Conservation (phyloP, 1,139 yeast genomes). For the Insectozyma bohioensis region DNA sequence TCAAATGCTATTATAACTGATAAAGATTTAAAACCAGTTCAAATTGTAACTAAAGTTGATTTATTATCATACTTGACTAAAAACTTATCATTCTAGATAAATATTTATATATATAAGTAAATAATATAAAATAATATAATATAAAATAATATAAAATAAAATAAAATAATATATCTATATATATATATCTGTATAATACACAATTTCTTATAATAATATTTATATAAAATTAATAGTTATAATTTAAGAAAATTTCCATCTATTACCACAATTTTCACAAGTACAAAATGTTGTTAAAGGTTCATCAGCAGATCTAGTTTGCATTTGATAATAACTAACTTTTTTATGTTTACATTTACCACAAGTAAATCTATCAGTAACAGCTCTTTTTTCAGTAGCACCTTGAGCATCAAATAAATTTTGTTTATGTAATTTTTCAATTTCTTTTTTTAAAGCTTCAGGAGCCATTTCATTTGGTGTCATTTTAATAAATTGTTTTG, state of each 20-base stretch:
- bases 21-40: slow-evolving; percentile 67
- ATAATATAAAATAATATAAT: too few relatives aligned
- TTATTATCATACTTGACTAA: slow-evolving; percentile 65
- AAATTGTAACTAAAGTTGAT: slow-evolving; percentile 87
- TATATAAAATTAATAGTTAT: too few relatives aligned
- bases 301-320: slow-evolving; percentile 97
- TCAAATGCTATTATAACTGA: slow-evolving; percentile 86
- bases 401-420: slow-evolving; percentile 97
- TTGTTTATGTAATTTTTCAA: slow-evolving; percentile 81
- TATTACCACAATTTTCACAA: slow-evolving; percentile 94
- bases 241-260: slow-evolving; percentile 85
- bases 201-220: too few relatives aligned
- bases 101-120: too few relatives aligned
- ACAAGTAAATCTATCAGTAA: slow-evolving; percentile 94
- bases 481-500: slow-evolving; percentile 73
- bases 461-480: slow-evolving; percentile 94
- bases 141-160: too few relatives aligned
- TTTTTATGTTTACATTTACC: slow-evolving; percentile 97
- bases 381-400: slow-evolving; percentile 95
- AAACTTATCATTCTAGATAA: slow-evolving; percentile 18
- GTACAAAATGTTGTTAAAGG: slow-evolving; percentile 98
- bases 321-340: slow-evolving; percentile 96
- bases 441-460: slow-evolving; percentile 78
- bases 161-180: too few relatives aligned
- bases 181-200: too few relatives aligned